phyloP scores from a whole-genome alignment of 768 basidiomycete species.

The Agaricus bisporus region DNA sequence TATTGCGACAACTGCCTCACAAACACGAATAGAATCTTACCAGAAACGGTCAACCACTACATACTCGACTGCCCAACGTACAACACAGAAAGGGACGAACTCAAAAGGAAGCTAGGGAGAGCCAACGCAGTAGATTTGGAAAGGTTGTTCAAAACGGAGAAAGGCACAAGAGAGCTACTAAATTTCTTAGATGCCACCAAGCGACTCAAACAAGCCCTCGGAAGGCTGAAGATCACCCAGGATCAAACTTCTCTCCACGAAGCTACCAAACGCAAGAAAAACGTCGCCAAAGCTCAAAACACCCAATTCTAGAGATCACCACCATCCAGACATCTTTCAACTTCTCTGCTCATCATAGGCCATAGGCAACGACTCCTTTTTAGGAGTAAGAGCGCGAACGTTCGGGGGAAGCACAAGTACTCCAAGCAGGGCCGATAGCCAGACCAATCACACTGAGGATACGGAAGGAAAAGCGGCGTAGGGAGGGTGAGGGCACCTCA shows the following conservation, averaged over 20 bases:
- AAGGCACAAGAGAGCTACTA: not conserved
- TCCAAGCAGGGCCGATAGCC: no score
- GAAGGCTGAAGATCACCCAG: not conserved
- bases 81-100: not conserved
- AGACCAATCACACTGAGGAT: no score
- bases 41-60: conserved; percentile 8
- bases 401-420: no score
- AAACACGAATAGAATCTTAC: not conserved
- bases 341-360: no score
- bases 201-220: not conserved
- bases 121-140: not conserved
- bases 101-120: not conserved
- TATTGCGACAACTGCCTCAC: conserved; percentile 1
- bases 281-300: not conserved
- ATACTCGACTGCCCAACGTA: conserved; percentile 4
- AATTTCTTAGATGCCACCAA: not conserved
- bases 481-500: no score
- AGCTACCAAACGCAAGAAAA: not conserved
- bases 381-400: no score
- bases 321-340: no score
- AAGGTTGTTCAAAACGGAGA: not conserved
- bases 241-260: not conserved
- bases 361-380: no score
- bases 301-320: not conserved
- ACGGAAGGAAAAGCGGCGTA: no score